Conservation (phyloP, 148 eudicot genomes). For the Cornus kousa region DNA sequence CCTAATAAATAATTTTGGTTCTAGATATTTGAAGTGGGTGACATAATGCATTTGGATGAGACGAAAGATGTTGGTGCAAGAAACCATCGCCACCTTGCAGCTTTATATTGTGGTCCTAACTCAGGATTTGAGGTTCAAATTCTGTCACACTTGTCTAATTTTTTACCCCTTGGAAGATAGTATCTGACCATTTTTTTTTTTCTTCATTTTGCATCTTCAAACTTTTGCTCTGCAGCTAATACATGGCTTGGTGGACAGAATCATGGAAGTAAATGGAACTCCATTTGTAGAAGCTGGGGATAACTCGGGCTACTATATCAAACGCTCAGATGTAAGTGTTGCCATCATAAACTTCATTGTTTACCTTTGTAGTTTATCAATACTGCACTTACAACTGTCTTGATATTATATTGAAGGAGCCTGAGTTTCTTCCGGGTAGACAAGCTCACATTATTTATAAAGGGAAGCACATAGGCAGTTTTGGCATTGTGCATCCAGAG, state of each 20-base stretch:
- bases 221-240: slow-evolving; percentile 55
- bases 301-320: slow-evolving; percentile 70
- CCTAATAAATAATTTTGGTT: background rate
- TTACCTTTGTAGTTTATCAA: background rate
- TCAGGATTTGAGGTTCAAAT: slow-evolving; percentile 89
- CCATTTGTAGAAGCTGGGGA: slow-evolving; percentile 69
- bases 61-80: slow-evolving; percentile 85
- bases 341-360: background rate
- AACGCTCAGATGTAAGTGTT: slow-evolving; percentile 66
- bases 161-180: background rate
- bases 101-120: slow-evolving; percentile 84
- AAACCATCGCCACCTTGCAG: slow-evolving; percentile 82
- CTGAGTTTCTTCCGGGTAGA: slow-evolving; percentile 79
- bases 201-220: background rate
- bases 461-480: slow-evolving; percentile 75
- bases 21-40: slow-evolving; percentile 95
- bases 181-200: background rate
- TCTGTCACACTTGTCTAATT: background rate
- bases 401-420: slow-evolving; percentile 44
- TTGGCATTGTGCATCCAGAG: slow-evolving; percentile 97
- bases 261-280: slow-evolving; percentile 80
- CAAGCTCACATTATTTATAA: slow-evolving; percentile 83
- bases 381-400: background rate
- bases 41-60: slow-evolving; percentile 57
- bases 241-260: slow-evolving; percentile 83